A percentile compares a stretch with the other conserved stretches of the same genome.
Evolutionary conservation across 1,139 yeast genomes (phyloP).

Genomic region (Candida labiduridarum): DNA sequence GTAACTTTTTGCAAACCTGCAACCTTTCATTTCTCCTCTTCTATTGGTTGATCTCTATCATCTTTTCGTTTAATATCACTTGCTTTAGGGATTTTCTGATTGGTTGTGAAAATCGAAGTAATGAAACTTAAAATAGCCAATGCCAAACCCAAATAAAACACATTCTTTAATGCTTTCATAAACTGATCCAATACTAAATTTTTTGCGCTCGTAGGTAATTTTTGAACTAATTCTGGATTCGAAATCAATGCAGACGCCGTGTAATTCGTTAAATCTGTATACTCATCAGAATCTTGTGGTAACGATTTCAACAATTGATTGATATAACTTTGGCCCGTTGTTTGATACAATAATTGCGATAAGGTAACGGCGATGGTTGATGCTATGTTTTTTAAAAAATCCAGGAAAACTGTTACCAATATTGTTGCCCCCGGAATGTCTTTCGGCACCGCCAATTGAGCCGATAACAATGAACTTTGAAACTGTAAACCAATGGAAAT

Average conservation of each 20-base stretch:
- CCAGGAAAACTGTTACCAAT: constrained; percentile 49
- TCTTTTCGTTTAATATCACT: constrained; percentile 26
- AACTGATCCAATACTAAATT: constrained; percentile 29
- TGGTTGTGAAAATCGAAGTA: constrained; percentile 36
- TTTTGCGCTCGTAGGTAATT: constrained; percentile 26
- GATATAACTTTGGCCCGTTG: constrained; percentile 28
- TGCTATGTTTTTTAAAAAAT: constrained; percentile 50
- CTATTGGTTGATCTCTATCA: constrained; percentile 12
- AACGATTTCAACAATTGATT: constrained; percentile 18
- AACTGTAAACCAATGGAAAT: constrained; percentile 55
- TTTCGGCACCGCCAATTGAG: constrained; percentile 59
- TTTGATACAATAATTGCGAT: constrained; percentile 49
- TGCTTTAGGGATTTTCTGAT: constrained; percentile 39
- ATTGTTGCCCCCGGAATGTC: constrained; percentile 51
- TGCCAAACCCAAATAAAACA: constrained; percentile 44
- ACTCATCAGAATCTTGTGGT: constrained; percentile 18
- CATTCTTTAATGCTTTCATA: constrained; percentile 42
- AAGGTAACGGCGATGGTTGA: constrained; percentile 51
- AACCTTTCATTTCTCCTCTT: constrained; percentile 3
- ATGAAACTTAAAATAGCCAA: constrained; percentile 33
- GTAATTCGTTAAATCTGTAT: constrained; percentile 18
- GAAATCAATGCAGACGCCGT: constrained; percentile 27
- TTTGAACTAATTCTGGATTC: constrained; percentile 31
- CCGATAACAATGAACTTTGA: constrained; percentile 54
- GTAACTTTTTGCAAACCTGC: not conserved